phyloP scores from a whole-genome alignment of 2,329 filamentous ascomycete genomes.

The Epicoccum nigrum region DNA sequence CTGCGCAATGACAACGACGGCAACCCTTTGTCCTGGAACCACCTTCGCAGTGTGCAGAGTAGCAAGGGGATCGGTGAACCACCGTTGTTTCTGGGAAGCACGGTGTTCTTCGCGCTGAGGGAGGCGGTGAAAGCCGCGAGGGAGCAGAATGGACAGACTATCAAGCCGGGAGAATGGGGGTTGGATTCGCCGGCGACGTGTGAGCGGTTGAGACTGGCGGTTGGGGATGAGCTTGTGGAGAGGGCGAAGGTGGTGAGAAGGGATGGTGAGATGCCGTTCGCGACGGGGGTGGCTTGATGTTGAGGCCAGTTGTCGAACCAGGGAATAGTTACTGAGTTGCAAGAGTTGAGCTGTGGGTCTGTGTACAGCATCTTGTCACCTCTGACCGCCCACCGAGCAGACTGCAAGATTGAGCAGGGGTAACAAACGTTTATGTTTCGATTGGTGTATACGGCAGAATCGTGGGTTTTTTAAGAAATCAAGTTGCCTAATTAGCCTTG shows the following conservation, averaged over 20 bases:
- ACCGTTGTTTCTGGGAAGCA: slow-evolving; percentile 77
- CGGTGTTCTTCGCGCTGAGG: slow-evolving; percentile 84
- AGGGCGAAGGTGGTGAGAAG: slow-evolving; percentile 68
- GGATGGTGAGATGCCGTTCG: slow-evolving; percentile 66
- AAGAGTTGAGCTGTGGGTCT: too few species aligned
- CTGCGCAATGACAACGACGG: slow-evolving; percentile 68
- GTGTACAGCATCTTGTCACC: too few species aligned
- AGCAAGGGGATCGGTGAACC: slow-evolving; percentile 78
- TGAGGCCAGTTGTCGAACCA: too few species aligned
- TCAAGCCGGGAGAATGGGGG: slow-evolving; percentile 53
- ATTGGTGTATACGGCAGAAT: too few species aligned
- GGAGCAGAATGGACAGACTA: slow-evolving; percentile 48
- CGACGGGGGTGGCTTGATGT: slow-evolving; percentile 39
- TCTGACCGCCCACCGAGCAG: too few species aligned
- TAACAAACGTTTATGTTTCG: too few species aligned
- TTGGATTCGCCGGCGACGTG: slow-evolving; percentile 82
- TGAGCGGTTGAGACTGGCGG: slow-evolving; percentile 78
- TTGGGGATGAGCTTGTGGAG: slow-evolving; percentile 79
- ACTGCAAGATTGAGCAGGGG: too few species aligned
- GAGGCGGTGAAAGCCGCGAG: slow-evolving; percentile 79
- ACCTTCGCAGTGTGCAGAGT: slow-evolving; percentile 81
- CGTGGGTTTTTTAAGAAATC: too few species aligned
- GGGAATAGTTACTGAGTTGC: too few species aligned
- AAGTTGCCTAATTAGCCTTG: too few species aligned
- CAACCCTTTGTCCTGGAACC: slow-evolving; percentile 72